phyloP scores from a whole-genome alignment of 2,329 filamentous ascomycete genomes.

The Huntiella moniliformis region DNA sequence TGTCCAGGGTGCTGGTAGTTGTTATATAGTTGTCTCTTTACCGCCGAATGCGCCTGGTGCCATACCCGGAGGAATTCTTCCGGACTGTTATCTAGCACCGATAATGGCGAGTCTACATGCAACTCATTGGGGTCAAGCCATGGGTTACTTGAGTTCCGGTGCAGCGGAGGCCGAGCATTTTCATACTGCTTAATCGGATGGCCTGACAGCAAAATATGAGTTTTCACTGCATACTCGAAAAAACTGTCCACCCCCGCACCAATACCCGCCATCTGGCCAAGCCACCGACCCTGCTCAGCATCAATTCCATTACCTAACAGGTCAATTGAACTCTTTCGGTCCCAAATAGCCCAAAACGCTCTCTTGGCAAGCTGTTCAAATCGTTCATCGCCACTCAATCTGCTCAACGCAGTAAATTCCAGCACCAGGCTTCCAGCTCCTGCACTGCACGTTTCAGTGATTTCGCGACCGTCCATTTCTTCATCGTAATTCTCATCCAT shows the following conservation, averaged over 20 bases:
- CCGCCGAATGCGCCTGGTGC: constrained; percentile 69
- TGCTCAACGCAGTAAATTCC: constrained; percentile 79
- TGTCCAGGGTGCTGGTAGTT: constrained; percentile 18
- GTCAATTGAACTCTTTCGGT: constrained; percentile 63
- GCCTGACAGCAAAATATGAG: constrained; percentile 74
- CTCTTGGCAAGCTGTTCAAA: constrained; percentile 81
- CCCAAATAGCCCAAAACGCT: constrained; percentile 97
- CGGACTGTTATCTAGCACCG: constrained; percentile 47
- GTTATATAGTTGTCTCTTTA: constrained; percentile 82
- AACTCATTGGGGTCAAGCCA: constrained; percentile 48
- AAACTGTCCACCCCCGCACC: constrained; percentile 96
- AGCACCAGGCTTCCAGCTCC: constrained; percentile 90
- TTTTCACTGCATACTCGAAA: constrained; percentile 94
- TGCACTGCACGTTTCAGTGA: constrained; percentile 91
- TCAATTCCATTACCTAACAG: constrained; percentile 85
- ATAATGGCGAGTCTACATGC: constrained; percentile 32
- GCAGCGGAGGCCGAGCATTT: constrained; percentile 21
- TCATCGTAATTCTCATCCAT: constrained; percentile 13
- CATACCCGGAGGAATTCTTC: constrained; percentile 67
- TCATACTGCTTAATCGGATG: constrained; percentile 35
- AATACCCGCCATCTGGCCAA: constrained; percentile 76
- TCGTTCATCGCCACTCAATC: constrained; percentile 67
- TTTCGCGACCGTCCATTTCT: constrained; percentile 31
- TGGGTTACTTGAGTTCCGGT: constrained; percentile 18
- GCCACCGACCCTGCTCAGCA: constrained; percentile 78